Evolutionary conservation across 2,329 filamentous ascomycete genomes (phyloP), one percentile per base, ranked within the genome.

Genomic region (Ceratocystis cacaofunesta): DNA sequence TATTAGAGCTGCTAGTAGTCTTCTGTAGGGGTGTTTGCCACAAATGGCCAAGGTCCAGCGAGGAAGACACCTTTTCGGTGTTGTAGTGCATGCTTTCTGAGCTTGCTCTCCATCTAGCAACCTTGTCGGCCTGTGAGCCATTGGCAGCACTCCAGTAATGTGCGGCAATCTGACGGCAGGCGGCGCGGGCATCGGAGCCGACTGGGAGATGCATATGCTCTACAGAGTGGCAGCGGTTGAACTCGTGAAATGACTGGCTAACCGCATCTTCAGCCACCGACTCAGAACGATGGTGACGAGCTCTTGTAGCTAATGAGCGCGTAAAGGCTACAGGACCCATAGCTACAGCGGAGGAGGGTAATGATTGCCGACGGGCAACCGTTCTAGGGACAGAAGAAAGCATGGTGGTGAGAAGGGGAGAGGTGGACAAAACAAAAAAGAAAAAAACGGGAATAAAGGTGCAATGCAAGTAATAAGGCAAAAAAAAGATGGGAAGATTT

Each of bases 151-250:
- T 61, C 66, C 66, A 67, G 66, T 67, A 67, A 44, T 67, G 66
- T 43, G 63, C 66, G n/a, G 66, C 66, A 10, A 67, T 64, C 30
- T 67, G 66, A 43, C 66, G 66, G 41, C 66, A 67, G 30, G 66
- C 66, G n/a, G 50, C 52, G 12, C 63, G 66, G 41, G 61, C 44
- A 43, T 67, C 66, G 19, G 48, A 63, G 60, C 64, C 41, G n/a
- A 67, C 66, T 17, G 66, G 66, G 48, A 65, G 62, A n/a, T 67
- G 66, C 60, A 67, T 65, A 22, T 67, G 63, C 43, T 67, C 66
- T 25, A 63, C 48, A 55, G 66, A 65, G 3, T 61, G 58, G 62
- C 60, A 44, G 30, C 44, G 62, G 43, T 36, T 65, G 10, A 32
- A 28, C 4, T 60, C 52, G 8, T 57, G 41, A 61, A 61, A 66